A percentile compares a stretch with the other conserved stretches of the same genome.
phyloP scores from a whole-genome alignment of 78 protist species.

The Dictyostelium firmibasis region DNA sequence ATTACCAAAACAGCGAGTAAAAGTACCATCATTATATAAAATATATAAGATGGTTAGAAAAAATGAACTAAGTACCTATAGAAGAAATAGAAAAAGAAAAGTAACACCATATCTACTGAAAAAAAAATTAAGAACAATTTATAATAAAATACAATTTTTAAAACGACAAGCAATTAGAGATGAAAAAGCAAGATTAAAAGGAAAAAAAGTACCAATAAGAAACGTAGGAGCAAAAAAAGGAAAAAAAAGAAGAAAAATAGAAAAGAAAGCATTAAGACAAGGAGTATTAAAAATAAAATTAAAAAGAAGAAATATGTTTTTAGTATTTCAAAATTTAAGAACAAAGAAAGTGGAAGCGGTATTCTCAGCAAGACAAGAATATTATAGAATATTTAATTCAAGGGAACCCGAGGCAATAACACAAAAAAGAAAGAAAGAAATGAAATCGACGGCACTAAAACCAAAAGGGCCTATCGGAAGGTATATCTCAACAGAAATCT shows the following conservation, averaged over 20 bases:
- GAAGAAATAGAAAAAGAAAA: neutral
- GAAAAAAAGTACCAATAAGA: neutral
- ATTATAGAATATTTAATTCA: neutral
- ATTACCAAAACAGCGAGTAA: neutral
- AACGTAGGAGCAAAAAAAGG: neutral
- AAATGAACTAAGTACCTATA: no score
- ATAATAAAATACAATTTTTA: no score
- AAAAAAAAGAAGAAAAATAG: neutral
- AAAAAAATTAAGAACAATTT: neutral
- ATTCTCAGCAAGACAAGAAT: neutral
- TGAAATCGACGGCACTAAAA: neutral
- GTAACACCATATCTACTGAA: no score
- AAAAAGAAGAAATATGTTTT: neutral
- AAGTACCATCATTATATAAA: neutral
- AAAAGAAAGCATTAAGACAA: neutral
- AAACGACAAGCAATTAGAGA: no score
- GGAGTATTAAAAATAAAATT: neutral
- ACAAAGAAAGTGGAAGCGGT: neutral
- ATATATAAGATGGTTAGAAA: neutral
- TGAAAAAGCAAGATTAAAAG: no score
- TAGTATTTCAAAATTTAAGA: neutral
- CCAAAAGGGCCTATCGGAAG: neutral
- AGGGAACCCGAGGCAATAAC: neutral
- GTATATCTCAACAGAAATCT: neutral
- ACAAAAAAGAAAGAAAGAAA: neutral